These are phyloP conservation scores for Rhizopus sp. DNA, from an alignment of 371 early-diverging fungal species.

Conservation along the genomic window DNA sequence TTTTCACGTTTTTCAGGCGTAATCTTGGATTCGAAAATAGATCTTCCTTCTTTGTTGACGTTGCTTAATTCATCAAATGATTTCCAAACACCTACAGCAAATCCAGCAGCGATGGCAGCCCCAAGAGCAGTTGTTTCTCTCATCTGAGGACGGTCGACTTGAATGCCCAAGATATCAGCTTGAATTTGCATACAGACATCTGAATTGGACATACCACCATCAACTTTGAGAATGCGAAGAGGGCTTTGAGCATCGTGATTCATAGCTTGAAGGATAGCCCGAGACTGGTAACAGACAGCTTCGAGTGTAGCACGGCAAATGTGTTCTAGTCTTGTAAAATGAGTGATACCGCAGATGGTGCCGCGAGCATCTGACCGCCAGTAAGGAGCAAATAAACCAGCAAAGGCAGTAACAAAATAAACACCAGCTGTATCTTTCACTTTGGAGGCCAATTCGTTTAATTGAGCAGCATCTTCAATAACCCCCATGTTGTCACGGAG, in stretches of 20 bases:
- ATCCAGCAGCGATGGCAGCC: constrained; percentile 93
- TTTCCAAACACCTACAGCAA: constrained; percentile 83
- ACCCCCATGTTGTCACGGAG: constrained; percentile 86
- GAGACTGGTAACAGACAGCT: constrained; percentile 88
- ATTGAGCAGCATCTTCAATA: constrained; percentile 69
- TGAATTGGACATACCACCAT: constrained; percentile 94
- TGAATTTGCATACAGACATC: constrained; percentile 92
- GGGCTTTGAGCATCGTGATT: constrained; percentile 68
- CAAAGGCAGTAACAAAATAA: constrained; percentile 94
- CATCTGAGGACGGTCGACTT: constrained; percentile 87
- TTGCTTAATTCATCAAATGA: constrained; percentile 32
- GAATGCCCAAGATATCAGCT: constrained; percentile 83
- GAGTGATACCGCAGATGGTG: constrained; percentile 86
- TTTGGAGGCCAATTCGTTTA: constrained; percentile 48
- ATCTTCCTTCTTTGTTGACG: constrained; percentile 40
- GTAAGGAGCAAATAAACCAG: constrained; percentile 94
- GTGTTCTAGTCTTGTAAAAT: constrained; percentile 82
- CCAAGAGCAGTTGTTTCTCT: constrained; percentile 94
- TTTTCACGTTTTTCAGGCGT: constrained; percentile 57
- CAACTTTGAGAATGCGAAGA: constrained; percentile 78
- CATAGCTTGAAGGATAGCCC: constrained; percentile 92
- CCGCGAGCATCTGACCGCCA: constrained; percentile 94
- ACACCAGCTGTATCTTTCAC: constrained; percentile 84
- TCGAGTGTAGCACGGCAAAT: constrained; percentile 88
- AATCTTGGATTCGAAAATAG: constrained; percentile 51